Conservation (phyloP, 768 basidiomycete species). For the Trametopsis cervina region DNA sequence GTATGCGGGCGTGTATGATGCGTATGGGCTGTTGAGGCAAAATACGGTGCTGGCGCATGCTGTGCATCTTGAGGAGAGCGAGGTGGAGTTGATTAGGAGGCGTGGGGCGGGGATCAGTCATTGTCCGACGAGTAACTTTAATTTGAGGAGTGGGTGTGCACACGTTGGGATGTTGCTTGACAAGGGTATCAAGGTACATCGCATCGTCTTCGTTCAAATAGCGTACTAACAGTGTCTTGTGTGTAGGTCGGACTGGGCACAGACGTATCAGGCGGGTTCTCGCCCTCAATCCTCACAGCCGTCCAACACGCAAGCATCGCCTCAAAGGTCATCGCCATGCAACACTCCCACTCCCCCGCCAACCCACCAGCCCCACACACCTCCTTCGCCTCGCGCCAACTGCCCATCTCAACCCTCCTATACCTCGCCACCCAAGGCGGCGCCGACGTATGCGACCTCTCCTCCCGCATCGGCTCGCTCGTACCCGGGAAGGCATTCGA, state of each 20-base stretch:
- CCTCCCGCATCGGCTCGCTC: constrained; percentile 69
- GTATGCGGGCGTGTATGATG: constrained; percentile 82
- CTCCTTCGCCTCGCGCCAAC: constrained; percentile 49
- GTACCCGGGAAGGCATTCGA: constrained; percentile 83
- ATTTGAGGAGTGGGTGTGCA: constrained; percentile 81
- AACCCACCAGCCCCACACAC: background rate
- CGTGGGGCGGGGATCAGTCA: constrained; percentile 77
- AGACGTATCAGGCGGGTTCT: constrained; percentile 85
- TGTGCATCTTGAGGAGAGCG: constrained; percentile 67
- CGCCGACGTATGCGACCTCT: constrained; percentile 72
- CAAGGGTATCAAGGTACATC: constrained; percentile 71
- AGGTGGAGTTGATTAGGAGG: constrained; percentile 63
- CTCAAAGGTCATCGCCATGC: constrained; percentile 67
- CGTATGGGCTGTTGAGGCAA: constrained; percentile 60
- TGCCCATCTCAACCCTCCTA: constrained; percentile 69
- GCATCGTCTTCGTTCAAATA: background rate
- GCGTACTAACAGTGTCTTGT: background rate
- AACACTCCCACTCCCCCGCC: constrained; percentile 20
- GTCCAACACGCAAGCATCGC: constrained; percentile 74
- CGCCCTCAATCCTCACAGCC: constrained; percentile 68
- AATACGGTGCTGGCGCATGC: constrained; percentile 90
- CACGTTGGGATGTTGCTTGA: constrained; percentile 76
- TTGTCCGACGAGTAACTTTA: constrained; percentile 93
- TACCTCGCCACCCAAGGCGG: constrained; percentile 92
- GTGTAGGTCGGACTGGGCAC: constrained; percentile 88